Conservation (phyloP, 2,329 filamentous ascomycete genomes). For the Penicillium sp. region DNA sequence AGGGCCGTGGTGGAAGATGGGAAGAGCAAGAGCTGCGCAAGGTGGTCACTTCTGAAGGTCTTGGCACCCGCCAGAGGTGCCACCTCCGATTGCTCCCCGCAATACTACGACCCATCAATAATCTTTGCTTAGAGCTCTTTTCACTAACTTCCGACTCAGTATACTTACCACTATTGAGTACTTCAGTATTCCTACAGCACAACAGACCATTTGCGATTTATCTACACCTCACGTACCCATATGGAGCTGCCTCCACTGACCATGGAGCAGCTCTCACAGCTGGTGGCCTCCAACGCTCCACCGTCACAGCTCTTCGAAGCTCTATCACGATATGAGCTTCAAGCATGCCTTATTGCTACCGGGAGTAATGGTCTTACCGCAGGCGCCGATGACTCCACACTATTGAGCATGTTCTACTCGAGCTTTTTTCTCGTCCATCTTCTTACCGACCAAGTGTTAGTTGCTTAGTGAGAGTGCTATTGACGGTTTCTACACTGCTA, state of each 20-base stretch:
- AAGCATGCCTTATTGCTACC: slow-evolving; percentile 30
- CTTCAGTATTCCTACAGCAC: neutral
- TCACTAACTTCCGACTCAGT: neutral
- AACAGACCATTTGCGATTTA: neutral
- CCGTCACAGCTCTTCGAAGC: slow-evolving; percentile 35
- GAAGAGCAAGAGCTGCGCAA: slow-evolving; percentile 35
- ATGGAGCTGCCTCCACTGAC: slow-evolving; percentile 34
- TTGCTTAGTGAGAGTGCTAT: neutral
- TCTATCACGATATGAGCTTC: slow-evolving; percentile 34
- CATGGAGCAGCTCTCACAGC: slow-evolving; percentile 27
- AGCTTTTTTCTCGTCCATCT: slow-evolving; percentile 40
- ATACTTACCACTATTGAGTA: neutral
- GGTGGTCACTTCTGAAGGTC: slow-evolving; percentile 41
- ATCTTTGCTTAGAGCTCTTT: neutral
- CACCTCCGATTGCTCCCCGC: slow-evolving; percentile 34
- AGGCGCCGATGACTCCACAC: slow-evolving; percentile 20
- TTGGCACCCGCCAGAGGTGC: slow-evolving; percentile 33
- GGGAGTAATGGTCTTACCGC: slow-evolving; percentile 8
- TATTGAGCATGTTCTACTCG: slow-evolving; percentile 39
- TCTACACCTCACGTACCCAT: neutral
- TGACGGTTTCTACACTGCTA: neutral
- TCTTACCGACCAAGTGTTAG: slow-evolving; percentile 39
- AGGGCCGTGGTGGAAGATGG: slow-evolving; percentile 18
- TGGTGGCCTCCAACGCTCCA: slow-evolving; percentile 27
- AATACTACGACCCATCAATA: slow-evolving; percentile 13